Evolutionary conservation across 2,329 filamentous ascomycete genomes (phyloP).

Genomic region (Nannizziopsis barbatae): DNA sequence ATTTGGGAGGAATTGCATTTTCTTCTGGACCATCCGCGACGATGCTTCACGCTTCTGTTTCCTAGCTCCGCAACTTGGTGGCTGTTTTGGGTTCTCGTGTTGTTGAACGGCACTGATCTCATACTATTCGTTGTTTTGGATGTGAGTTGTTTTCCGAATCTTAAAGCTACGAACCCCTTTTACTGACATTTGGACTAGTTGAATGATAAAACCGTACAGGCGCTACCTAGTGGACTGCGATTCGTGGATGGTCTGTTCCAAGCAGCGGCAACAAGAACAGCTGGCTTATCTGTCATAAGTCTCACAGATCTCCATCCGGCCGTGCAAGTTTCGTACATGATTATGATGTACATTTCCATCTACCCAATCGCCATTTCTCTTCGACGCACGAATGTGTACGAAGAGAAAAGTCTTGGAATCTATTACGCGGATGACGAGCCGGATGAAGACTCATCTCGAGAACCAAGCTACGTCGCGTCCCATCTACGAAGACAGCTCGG

Average conservation of each 20-base stretch:
- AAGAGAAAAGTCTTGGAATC: slow-evolving; percentile 58
- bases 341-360: slow-evolving; percentile 99
- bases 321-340: slow-evolving; percentile 83
- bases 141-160: slow-evolving; percentile 40
- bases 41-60: slow-evolving; percentile 92
- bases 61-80: slow-evolving; percentile 88
- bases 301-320: slow-evolving; percentile 71
- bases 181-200: slow-evolving; percentile 43
- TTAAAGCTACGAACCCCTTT: too few species aligned
- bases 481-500: slow-evolving; percentile 89
- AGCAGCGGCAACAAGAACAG: slow-evolving; percentile 77
- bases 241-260: slow-evolving; percentile 84
- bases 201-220: slow-evolving; percentile 56
- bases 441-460: slow-evolving; percentile 43
- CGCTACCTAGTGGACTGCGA: slow-evolving; percentile 59
- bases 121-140: slow-evolving; percentile 90
- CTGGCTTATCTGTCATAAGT: slow-evolving; percentile 75
- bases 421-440: slow-evolving; percentile 64
- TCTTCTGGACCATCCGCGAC: slow-evolving; percentile 82
- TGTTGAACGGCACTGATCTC: slow-evolving; percentile 73
- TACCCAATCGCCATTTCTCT: slow-evolving; percentile 95
- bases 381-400: slow-evolving; percentile 89
- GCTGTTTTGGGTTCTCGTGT: slow-evolving; percentile 75
- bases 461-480: slow-evolving; percentile 74
- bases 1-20: slow-evolving; percentile 87